Evolutionary conservation across 2,329 filamentous ascomycete species (phyloP).

Genomic region (Ophiostoma montium): DNA sequence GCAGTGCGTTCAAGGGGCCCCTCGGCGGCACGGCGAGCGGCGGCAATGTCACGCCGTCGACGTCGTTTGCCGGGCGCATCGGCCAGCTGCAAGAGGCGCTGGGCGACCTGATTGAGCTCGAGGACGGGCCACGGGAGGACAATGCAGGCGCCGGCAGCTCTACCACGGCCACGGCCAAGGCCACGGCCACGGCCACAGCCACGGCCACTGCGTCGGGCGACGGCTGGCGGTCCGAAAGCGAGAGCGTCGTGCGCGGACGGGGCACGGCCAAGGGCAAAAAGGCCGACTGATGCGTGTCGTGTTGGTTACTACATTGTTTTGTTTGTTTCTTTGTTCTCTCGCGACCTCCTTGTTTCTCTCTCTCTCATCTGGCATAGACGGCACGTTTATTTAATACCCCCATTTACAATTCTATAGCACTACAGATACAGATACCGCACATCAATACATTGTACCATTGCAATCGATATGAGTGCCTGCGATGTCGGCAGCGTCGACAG

Average conservation of each 20-base stretch:
- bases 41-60: conserved; percentile 3
- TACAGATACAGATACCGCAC: too few relatives aligned
- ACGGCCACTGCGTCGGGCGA: too few relatives aligned
- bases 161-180: too few relatives aligned
- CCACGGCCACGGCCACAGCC: too few relatives aligned
- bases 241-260: conserved; percentile 25
- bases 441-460: too few relatives aligned
- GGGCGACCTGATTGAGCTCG: conserved; percentile 58
- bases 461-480: too few relatives aligned
- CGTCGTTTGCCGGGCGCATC: conserved; percentile 10
- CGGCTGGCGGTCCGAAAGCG: conserved; percentile 23
- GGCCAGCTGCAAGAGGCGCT: conserved; percentile 24
- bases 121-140: conserved; percentile 46
- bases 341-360: not conserved
- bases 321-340: not conserved
- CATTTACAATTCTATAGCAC: conserved; percentile 1
- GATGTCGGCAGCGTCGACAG: too few relatives aligned
- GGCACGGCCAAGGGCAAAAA: conserved; percentile 28
- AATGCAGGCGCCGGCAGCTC: conserved; percentile 20
- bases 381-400: conserved; percentile 13
- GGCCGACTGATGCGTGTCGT: conserved; percentile 22
- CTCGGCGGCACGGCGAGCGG: conserved; percentile 10
- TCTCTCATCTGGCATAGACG: conserved; percentile 11
- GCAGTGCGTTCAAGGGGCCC: conserved; percentile 51
- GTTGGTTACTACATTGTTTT: not conserved